Evolutionary conservation across 2,329 filamentous ascomycete species (phyloP), one percentile per base, ranked within the genome.

Genomic region (Arthroderma sp.): DNA sequence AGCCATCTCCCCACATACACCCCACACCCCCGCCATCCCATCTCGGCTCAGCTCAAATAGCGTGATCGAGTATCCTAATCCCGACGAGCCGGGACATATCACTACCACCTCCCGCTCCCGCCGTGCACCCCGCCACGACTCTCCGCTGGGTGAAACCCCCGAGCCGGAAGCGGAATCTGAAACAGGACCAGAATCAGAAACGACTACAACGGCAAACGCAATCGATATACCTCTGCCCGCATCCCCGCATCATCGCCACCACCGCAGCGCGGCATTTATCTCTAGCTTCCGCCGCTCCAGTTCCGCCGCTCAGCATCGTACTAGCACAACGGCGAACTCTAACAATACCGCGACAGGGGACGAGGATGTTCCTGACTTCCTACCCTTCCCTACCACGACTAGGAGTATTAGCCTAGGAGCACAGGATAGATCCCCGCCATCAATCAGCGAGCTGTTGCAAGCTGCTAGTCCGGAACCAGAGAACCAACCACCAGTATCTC

Each of bases 11-110:
- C 90, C 87, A 8, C 89, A 91, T 67, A 95, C 88, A 0, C 89
- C 91, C 1, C 91, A 97, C 66, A 95, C 90, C 0, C 93, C 93
- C 2, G 90, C 91, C 9, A 89, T 97, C 28, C 91, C 91, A 19
- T 96, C 91, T 6, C 82, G 93, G n/a, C 76, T 98, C 21, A 95
- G 89, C 67, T 89, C 93, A 61, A 91, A 94, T 66, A 93, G 88
- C 55, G 88, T 93, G 60, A 83, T 84, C 44, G 86, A 88, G 62
- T 86, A 89, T 66, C 71, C 75, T 55, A 72, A 72, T 41, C 44
- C 44, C n/a, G 67, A 65, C 49, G 73, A 68, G 56, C 44, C 67
- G 63, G 62, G 68, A 66, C 59, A 67, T 61, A 51, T 51, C 15
- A 33, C 53, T 13, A 38, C 28, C 23, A 31, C 31, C 38, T 44